Evolutionary conservation across 176 grass and related monocot genomes (phyloP), one percentile per base, ranked within the genome.

Genomic region (Echinochloa phyllopogon): DNA sequence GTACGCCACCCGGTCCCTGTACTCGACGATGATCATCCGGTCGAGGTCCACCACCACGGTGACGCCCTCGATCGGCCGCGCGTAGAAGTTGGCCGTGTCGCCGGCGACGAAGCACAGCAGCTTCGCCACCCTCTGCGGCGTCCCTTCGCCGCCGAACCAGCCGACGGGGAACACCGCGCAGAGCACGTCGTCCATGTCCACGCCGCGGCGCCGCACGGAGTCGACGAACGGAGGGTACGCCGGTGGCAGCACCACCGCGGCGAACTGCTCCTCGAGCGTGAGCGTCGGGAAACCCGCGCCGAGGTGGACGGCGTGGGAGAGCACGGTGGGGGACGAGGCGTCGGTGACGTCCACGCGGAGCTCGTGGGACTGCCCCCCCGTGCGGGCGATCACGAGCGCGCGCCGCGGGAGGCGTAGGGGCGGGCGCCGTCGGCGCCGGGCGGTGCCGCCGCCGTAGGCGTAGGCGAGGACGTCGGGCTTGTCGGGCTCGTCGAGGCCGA

Each of bases 401-500:
- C 66, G 77, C 8, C 74, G 83, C n/a, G 27, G 86, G 13, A 87
- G 37, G 24, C 15, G 36, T n/a, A n/a, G 10, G 18, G 72, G n/a
- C 21, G 17, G 74, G 16, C 14, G 6, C n/a, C n/a, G n/a, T n/a
- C n/a, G n/a, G n/a, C n/a, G n/a, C n/a, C n/a, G n/a, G n/a, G n/a
- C n/a, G n/a, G n/a, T n/a, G n/a, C n/a, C n/a, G n/a, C n/a, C 56
- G 58, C 79, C 76, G 44, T 93, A 76, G 53, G 85, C 84, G 51
- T 80, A 52, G 65, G 87, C 70, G 10, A 91, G 69, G 51, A 94
- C 67, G 52, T 87, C 86, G 1, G 44, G 2, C 71, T 97, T 97
- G 68, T 94, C 90, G 3, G 92, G 92, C 81, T 97, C 94, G 77
- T 97, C 92, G 49, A 97, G 92, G 88, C 90, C 92, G 39, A 97